These are phyloP conservation scores for Cladosporium sphaerospermum DNA, from an alignment of 2,329 filamentous ascomycete genomes.

Conservation along the genomic window DNA sequence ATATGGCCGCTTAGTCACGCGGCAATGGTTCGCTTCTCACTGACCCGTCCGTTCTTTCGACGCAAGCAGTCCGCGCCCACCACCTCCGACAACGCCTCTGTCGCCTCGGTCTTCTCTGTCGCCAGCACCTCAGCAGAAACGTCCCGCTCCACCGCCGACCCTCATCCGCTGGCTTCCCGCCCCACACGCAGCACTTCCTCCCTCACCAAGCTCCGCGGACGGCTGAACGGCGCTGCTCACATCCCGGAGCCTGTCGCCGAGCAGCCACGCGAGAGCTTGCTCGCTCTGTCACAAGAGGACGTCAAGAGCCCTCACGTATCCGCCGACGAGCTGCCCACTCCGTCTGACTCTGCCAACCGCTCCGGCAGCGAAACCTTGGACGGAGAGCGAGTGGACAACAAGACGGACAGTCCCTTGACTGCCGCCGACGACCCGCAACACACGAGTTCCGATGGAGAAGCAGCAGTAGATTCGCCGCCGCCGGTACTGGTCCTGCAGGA, in stretches of 20 bases:
- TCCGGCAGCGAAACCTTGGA: slow-evolving; percentile 14
- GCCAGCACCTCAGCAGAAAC: slow-evolving; percentile 16
- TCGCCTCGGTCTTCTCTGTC: slow-evolving; percentile 15
- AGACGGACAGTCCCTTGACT: not conserved
- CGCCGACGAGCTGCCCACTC: not conserved
- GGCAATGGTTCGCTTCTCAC: slow-evolving; percentile 19
- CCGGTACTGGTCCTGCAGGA: slow-evolving; percentile 23
- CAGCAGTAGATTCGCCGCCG: slow-evolving; percentile 2
- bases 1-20: slow-evolving; percentile 8
- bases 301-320: not conserved
- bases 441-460: slow-evolving; percentile 1
- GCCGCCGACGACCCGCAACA: not conserved
- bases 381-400: slow-evolving; percentile 1
- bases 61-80: slow-evolving; percentile 18
- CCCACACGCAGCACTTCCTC: not conserved
- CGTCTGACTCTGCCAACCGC: not conserved
- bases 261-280: slow-evolving; percentile 12
- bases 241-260: slow-evolving; percentile 17
- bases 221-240: slow-evolving; percentile 11
- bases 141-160: slow-evolving; percentile 4
- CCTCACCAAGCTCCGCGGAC: not conserved
- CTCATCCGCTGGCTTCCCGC: not conserved
- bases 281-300: slow-evolving; percentile 3
- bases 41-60: slow-evolving; percentile 19
- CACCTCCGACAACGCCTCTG: slow-evolving; percentile 15